phyloP scores from a whole-genome alignment of 129 eudicot species.

The sunflower (Helianthus annuus) region HanXRQr2.0-SUNRISE NC_035449.2:174391321-174391820 shows the following conservation, averaged over 20 bases:
- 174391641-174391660: no score
- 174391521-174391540: constrained; percentile 62
- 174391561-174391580: constrained; percentile 54
- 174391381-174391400: constrained; percentile 63
- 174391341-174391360: constrained; percentile 57
- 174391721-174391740: no score
- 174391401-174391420: constrained; percentile 71
- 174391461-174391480: constrained; percentile 57
- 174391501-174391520: constrained; percentile 56
- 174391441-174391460: constrained; percentile 83
- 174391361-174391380: constrained; percentile 27
- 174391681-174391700: no score
- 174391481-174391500: constrained; percentile 43
- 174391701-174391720: no score
- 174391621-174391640: no score
- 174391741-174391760: no score
- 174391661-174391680: no score
- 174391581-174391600: constrained; percentile 21
- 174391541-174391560: constrained; percentile 45
- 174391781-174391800: no score
- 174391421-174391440: constrained; percentile 74
- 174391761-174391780: no score
- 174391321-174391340: constrained; percentile 75
- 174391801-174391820: no score
- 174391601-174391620: no score